Evolutionary conservation across 164 flowering plant species (phyloP).

Genomic region (Stephania cephalantha): DNA sequence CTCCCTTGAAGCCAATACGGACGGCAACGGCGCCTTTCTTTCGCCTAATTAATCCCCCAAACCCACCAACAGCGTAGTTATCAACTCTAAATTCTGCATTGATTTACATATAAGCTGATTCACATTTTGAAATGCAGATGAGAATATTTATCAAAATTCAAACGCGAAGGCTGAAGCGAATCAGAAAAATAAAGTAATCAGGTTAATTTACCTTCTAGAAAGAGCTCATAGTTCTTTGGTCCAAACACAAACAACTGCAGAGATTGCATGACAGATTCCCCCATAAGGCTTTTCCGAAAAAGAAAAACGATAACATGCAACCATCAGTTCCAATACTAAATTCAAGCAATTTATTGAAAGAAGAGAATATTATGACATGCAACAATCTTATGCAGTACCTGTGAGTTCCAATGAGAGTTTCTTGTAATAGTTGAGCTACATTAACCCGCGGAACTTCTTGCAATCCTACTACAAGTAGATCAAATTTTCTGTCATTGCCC

Average conservation of each 20-base stretch:
- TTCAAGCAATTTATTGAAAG: too few species aligned
- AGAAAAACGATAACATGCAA: background rate
- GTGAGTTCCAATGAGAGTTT: slow-evolving; percentile 37
- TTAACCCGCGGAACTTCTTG: slow-evolving; percentile 62
- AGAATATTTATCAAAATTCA: background rate
- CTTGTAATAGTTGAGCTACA: slow-evolving; percentile 31
- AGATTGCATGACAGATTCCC: slow-evolving; percentile 62
- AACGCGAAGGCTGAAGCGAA: too few species aligned
- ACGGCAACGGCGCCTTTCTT: slow-evolving; percentile 81
- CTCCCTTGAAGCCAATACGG: slow-evolving; percentile 46
- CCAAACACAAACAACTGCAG: slow-evolving; percentile 63
- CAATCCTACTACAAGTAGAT: slow-evolving; percentile 63
- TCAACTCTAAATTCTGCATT: slow-evolving; percentile 42
- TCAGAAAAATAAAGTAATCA: background rate
- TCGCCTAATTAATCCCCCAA: slow-evolving; percentile 54
- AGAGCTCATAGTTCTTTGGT: slow-evolving; percentile 32
- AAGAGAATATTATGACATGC: background rate
- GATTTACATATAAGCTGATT: too few species aligned
- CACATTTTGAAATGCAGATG: background rate
- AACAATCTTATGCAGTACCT: slow-evolving; percentile 23
- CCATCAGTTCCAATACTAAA: background rate
- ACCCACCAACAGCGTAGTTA: slow-evolving; percentile 45
- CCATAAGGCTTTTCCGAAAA: slow-evolving; percentile 35
- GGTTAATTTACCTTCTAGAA: slow-evolving; percentile 31
- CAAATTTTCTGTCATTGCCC: slow-evolving; percentile 35